A percentile compares a stretch with the other conserved stretches of the same genome.
Conservation (phyloP, 306 rosid species). For the Crotalaria pallida region DNA sequence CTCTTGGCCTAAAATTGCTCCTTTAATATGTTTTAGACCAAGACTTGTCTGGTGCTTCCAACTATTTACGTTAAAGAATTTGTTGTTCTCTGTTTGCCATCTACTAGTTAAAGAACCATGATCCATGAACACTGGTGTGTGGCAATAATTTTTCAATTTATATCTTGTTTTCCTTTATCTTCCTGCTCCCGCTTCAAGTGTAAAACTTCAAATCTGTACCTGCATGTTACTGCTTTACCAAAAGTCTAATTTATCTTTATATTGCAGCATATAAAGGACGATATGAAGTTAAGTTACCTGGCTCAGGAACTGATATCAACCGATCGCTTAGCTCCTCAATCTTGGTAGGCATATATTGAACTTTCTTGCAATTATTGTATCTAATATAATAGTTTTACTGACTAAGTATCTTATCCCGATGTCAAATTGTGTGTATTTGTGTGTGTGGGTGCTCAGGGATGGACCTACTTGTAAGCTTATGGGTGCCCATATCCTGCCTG, state of each 20-base stretch:
- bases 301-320: conserved; percentile 88
- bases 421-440: no score
- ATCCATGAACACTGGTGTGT: neutral
- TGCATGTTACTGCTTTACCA: no score
- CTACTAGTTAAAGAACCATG: conserved; percentile 13
- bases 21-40: neutral
- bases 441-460: no score
- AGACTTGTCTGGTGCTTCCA: conserved; percentile 4
- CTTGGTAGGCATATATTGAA: conserved; percentile 67
- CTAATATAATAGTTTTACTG: neutral
- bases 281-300: conserved; percentile 92
- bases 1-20: neutral
- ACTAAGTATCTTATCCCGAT: neutral
- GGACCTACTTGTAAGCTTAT: no score
- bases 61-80: neutral
- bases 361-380: conserved; percentile 23
- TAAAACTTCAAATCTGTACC: neutral
- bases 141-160: neutral
- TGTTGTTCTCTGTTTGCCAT: neutral
- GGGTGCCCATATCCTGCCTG: neutral
- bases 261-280: conserved; percentile 99
- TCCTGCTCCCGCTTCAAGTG: conserved; percentile 1
- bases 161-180: neutral
- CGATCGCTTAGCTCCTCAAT: conserved; percentile 94
- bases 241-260: conserved; percentile 18